A percentile compares a stretch with the other conserved stretches of the same genome.
Conservation (phyloP, 225 moss, liverwort and hornwort genomes). For the Sphagnum tenellum region DNA sequence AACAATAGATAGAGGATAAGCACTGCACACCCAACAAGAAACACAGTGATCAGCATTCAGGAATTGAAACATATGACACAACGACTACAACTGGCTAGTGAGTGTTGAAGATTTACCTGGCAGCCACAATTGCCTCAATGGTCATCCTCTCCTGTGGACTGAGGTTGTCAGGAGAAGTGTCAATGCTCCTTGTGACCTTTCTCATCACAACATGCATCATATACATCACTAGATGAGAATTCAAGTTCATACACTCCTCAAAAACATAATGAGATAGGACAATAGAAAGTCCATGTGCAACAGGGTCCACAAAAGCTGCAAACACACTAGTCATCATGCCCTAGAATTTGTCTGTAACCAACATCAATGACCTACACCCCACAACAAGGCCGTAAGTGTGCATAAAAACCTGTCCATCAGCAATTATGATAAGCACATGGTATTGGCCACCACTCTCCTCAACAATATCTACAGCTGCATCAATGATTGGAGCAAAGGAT, state of each 20-base stretch:
- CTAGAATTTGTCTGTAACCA: too few species aligned
- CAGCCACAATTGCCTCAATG: too few species aligned
- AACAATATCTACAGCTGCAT: conserved; percentile 52
- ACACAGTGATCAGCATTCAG: not conserved
- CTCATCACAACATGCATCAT: too few species aligned
- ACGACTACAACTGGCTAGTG: too few species aligned
- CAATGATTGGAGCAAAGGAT: conserved; percentile 51
- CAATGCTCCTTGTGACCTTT: too few species aligned
- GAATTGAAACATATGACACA: not conserved
- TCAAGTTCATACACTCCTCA: too few species aligned
- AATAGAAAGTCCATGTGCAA: too few species aligned
- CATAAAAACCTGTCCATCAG: conserved; percentile 32
- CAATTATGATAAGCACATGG: conserved; percentile 58
- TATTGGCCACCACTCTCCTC: conserved; percentile 60
- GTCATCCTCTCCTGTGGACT: too few species aligned
- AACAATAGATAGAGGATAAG: conserved; percentile 77
- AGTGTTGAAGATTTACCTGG: too few species aligned
- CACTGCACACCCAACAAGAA: not conserved
- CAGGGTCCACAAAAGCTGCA: not conserved
- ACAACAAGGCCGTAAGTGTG: not conserved
- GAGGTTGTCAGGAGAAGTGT: too few species aligned
- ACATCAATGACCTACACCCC: not conserved
- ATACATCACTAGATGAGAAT: too few species aligned
- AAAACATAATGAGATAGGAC: too few species aligned
- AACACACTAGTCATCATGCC: not conserved